Conservation (phyloP, 163 green algal genomes). For the Scenedesmus sp. region DNA sequence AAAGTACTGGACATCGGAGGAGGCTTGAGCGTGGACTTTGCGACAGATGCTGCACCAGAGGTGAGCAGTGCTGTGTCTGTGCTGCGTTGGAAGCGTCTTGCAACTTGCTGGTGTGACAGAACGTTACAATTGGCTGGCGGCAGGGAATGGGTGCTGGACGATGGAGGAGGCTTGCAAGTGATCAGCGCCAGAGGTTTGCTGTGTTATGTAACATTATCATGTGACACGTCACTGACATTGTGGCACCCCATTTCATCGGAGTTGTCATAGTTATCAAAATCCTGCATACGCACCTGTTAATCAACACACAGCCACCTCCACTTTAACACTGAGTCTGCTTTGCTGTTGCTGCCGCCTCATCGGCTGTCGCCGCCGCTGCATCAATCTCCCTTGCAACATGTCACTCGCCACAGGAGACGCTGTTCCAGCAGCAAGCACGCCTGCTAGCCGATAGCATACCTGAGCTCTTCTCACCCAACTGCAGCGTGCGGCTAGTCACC, state of each 20-base stretch:
- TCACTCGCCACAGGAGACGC: neutral
- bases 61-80: neutral
- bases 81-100: too few relatives aligned
- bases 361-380: neutral
- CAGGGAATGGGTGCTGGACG: neutral
- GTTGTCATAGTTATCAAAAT: too few relatives aligned
- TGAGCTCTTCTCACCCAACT: conserved; percentile 46
- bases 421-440: conserved; percentile 44
- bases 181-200: too few relatives aligned
- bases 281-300: neutral
- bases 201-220: neutral
- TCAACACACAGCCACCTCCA: too few relatives aligned
- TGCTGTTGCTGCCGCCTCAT: neutral
- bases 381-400: neutral
- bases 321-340: neutral
- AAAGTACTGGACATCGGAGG: conserved; percentile 58
- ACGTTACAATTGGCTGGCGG: neutral
- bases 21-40: conserved; percentile 53
- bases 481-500: conserved; percentile 30
- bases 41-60: conserved; percentile 27
- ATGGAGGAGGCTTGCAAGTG: neutral
- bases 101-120: neutral
- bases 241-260: too few relatives aligned
- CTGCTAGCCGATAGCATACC: conserved; percentile 53
- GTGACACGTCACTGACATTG: neutral